Conservation (phyloP, 129 eudicot species). For the Ambrosia trifida region DNA sequence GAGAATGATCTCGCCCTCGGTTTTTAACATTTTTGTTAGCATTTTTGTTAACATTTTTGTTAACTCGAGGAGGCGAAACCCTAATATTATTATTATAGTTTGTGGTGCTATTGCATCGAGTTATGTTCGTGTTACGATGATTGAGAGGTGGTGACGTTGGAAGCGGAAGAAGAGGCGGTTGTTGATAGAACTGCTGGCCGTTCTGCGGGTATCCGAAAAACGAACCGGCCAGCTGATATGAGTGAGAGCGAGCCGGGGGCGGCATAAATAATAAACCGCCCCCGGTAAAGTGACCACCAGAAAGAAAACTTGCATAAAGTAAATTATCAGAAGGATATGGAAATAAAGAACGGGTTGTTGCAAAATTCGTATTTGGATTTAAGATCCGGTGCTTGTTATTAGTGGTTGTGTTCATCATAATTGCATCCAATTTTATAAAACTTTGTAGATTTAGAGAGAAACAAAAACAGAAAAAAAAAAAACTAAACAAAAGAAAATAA, state of each 20-base stretch:
- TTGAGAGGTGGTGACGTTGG: constrained; percentile 36
- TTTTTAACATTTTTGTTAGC: constrained; percentile 37
- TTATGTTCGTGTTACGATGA: constrained; percentile 15
- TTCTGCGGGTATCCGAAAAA: constrained; percentile 9
- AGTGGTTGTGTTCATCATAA: constrained; percentile 42
- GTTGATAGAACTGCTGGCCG: constrained; percentile 25
- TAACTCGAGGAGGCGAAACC: constrained; percentile 37
- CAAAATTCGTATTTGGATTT: constrained; percentile 24
- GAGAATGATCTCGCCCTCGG: constrained; percentile 43
- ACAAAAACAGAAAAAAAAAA: background rate
- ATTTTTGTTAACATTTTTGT: constrained; percentile 19
- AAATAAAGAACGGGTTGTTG: constrained; percentile 23
- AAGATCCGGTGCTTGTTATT: constrained; percentile 48
- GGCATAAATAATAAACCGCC: constrained; percentile 46
- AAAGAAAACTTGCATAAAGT: constrained; percentile 23
- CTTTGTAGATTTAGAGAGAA: background rate
- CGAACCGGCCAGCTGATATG: constrained; percentile 30
- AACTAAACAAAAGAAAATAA: no score
- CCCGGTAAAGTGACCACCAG: constrained; percentile 16
- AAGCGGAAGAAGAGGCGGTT: constrained; percentile 75
- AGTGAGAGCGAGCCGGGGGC: constrained; percentile 32
- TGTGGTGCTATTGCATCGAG: constrained; percentile 24
- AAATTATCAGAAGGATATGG: constrained; percentile 41
- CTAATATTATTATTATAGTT: constrained; percentile 22
- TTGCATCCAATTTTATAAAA: constrained; percentile 50